Base-by-base conservation (phyloP, 345 rosid genomes). In the Murraya paniculata region DNA sequence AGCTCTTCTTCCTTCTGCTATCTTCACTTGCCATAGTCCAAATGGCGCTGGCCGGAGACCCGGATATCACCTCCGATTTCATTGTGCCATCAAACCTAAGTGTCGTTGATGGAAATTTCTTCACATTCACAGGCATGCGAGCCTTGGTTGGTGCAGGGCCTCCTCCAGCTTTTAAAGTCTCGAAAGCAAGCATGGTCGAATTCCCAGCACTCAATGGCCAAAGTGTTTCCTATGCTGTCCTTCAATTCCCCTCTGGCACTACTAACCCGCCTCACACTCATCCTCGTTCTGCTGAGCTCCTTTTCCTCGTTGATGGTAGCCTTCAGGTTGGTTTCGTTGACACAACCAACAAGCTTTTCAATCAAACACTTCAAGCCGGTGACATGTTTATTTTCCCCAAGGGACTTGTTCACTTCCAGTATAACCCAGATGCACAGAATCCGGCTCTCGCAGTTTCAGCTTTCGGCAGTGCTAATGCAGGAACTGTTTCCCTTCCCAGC, bases 271-370 rank as follows among this genome's bases (percentile, higher is more conserved):
- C 81, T 16, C 89, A 80, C 61, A 76, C 72, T 10, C 89, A 86
- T 58, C 89, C 85, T 58, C 87, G 84, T 19, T 70, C 82, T 3
- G 76, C 85, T 6, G 85, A 84, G 80, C 82, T 77, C 38, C 72
- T 83, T 14, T 77, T 83, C 58, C 68, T 82, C 2, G 3, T 50
- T 3, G 18, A 74, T 1, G 88, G 90, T 0, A 14, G 45, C 22
- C 86, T 87, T 5, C 69, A 84, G 16, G 90, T 87, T 1, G 90
- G 88, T 3, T 82, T 87, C 22, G 82, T 87, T 0, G 88, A 85
- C 80, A 81, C 88, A 5, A 74, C 83, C 16, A 82, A 85, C 80
- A 85, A 78, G 78, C 85, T 87, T 53, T 83, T 48, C 45, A 78
- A 75, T 9, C 85, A 85, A 53, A 83, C 78, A 2, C 69, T 87